A percentile compares a stretch with the other conserved stretches of the same genome.
Conservation (phyloP, 495 filamentous ascomycete genomes). For the Penicillium ochrochloron region DNA sequence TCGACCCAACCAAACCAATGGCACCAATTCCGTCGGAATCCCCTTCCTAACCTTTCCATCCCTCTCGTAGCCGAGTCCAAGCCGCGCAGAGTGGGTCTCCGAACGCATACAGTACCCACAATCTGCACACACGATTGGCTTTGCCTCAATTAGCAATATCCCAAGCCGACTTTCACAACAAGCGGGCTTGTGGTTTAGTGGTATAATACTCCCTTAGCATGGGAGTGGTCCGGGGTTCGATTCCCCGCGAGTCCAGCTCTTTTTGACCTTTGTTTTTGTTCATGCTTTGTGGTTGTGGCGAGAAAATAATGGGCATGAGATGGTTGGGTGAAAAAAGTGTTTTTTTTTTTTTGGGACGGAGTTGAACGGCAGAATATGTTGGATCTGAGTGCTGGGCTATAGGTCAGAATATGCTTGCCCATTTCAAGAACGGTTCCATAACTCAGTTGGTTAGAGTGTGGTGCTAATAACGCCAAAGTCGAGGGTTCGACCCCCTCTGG, state of each 20-base stretch:
- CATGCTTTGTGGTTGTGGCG: not conserved
- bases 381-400: not conserved
- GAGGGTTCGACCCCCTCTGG: slow-evolving; percentile 27
- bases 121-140: not conserved
- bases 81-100: slow-evolving; percentile 1
- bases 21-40: slow-evolving; percentile 15
- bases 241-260: slow-evolving; percentile 56
- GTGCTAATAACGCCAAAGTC: slow-evolving; percentile 33
- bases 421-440: slow-evolving; percentile 22
- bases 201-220: slow-evolving; percentile 53
- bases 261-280: slow-evolving; percentile 3
- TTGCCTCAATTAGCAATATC: slow-evolving; percentile 3
- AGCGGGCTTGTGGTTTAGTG: slow-evolving; percentile 53
- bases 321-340: no score
- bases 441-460: slow-evolving; percentile 34
- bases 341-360: slow-evolving; percentile 7
- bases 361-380: not conserved
- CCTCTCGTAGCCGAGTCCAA: not conserved
- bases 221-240: slow-evolving; percentile 63
- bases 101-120: not conserved
- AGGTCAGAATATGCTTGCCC: not conserved
- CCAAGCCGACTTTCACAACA: slow-evolving; percentile 8
- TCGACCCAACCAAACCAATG: not conserved
- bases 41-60: slow-evolving; percentile 14
- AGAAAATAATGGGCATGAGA: not conserved